Evolutionary conservation across 2,329 filamentous ascomycete species (phyloP).

Genomic region (Calonectria hawksworthii): DNA sequence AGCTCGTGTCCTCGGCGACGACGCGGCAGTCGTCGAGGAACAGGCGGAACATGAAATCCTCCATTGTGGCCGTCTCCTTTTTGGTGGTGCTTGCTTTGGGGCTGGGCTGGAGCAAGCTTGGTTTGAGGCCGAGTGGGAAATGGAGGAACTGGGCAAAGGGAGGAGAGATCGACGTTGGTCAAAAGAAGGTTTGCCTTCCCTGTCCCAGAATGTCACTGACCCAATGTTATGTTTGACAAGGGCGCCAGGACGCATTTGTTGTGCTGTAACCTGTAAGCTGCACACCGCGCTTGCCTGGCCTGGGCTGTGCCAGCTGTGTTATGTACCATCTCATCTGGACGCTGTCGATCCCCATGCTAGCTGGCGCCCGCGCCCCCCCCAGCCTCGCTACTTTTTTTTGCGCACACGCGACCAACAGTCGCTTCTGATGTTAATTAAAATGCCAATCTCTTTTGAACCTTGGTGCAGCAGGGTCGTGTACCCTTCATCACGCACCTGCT

Average conservation of each 20-base stretch:
- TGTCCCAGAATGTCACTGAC: not conserved
- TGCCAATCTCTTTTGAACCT: constrained; percentile 7
- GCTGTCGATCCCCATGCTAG: constrained; percentile 1
- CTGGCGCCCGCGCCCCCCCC: constrained; percentile 2
- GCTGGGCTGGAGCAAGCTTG: not conserved
- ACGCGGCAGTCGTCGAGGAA: constrained; percentile 63
- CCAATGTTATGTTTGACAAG: constrained; percentile 11
- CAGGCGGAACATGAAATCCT: constrained; percentile 69
- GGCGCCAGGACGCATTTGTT: constrained; percentile 16
- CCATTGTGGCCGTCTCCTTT: constrained; percentile 56
- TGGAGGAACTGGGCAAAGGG: not conserved
- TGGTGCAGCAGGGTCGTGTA: not conserved
- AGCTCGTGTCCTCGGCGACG: constrained; percentile 67
- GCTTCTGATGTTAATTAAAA: constrained; percentile 8
- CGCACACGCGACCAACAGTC: not conserved
- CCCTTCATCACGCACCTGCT: not conserved
- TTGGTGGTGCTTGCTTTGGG: not conserved
- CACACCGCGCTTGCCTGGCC: not conserved
- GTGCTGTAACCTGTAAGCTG: not conserved
- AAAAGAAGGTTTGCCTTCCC: constrained; percentile 13
- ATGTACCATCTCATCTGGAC: not conserved
- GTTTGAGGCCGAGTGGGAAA: not conserved
- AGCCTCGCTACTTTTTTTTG: constrained; percentile 23
- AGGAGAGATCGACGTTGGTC: constrained; percentile 10
- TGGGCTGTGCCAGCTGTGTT: not conserved